These are phyloP conservation scores for Neurospora sp. DNA, from an alignment of 495 filamentous ascomycete genomes.

Conservation along the genomic window DNA sequence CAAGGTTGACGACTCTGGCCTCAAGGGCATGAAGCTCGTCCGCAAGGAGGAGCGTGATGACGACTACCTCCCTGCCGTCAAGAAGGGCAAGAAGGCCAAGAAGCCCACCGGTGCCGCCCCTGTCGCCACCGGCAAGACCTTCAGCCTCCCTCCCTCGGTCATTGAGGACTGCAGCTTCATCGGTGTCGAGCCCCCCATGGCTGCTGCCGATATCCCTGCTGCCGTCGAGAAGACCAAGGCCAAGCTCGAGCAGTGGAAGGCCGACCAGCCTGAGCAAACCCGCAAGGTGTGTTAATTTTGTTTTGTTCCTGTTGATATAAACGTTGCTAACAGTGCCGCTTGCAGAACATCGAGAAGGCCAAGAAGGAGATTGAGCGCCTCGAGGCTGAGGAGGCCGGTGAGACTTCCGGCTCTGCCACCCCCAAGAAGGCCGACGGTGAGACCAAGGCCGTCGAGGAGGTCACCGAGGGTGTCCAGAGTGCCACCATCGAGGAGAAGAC, in stretches of 20 bases:
- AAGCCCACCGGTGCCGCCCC: conserved; percentile 38
- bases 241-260: conserved; percentile 89
- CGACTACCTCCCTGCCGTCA: conserved; percentile 73
- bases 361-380: conserved; percentile 53
- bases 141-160: conserved; percentile 78
- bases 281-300: conserved; percentile 55
- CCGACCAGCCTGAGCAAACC: conserved; percentile 83
- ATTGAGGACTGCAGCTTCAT: conserved; percentile 81
- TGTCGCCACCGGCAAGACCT: conserved; percentile 47
- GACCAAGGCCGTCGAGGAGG: conserved; percentile 32
- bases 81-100: conserved; percentile 88
- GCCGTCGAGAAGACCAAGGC: conserved; percentile 78
- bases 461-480: conserved; percentile 53
- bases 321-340: conserved; percentile 42
- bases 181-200: conserved; percentile 77
- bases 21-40: conserved; percentile 67
- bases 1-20: conserved; percentile 63
- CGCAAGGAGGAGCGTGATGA: conserved; percentile 82
- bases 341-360: conserved; percentile 71
- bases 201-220: conserved; percentile 65
- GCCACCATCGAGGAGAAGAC: conserved; percentile 63
- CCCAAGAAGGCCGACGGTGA: conserved; percentile 31
- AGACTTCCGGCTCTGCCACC: conserved; percentile 22
- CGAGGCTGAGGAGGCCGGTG: conserved; percentile 43
- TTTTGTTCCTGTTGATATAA: neutral